Evolutionary conservation across 2,329 filamentous ascomycete genomes (phyloP).

Genomic region (Trichoderma guizhouense): DNA sequence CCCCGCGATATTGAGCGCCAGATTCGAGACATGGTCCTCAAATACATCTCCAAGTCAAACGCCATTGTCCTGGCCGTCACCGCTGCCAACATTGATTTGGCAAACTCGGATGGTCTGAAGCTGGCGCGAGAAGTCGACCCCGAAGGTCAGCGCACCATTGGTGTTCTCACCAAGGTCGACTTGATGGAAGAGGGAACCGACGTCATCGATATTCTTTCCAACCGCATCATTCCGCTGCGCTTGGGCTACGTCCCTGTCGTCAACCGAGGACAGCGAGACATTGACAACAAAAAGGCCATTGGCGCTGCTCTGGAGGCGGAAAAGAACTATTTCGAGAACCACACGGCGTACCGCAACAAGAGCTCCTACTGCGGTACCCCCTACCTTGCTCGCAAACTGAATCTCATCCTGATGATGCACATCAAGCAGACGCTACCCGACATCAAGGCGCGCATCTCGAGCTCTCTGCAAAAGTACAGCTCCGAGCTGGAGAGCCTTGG

Average conservation of each 20-base stretch:
- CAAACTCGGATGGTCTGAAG: conserved; percentile 97
- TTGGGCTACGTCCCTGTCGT: conserved; percentile 96
- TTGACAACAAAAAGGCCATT: conserved; percentile 97
- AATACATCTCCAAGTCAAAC: conserved; percentile 98
- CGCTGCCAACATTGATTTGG: conserved; percentile 94
- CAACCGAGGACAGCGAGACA: conserved; percentile 95
- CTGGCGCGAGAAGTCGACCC: conserved; percentile 95
- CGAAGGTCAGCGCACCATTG: conserved; percentile 95
- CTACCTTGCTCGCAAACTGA: conserved; percentile 93
- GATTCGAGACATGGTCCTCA: conserved; percentile 96
- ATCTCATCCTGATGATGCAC: conserved; percentile 99
- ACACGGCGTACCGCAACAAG: conserved; percentile 98
- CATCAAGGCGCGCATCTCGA: conserved; percentile 95
- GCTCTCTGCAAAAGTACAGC: conserved; percentile 87
- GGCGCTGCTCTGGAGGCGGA: conserved; percentile 87
- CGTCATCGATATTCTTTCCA: conserved; percentile 96
- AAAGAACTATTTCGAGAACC: conserved; percentile 96
- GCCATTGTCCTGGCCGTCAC: conserved; percentile 97
- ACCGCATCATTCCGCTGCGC: conserved; percentile 91
- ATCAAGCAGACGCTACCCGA: conserved; percentile 99
- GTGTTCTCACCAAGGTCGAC: conserved; percentile 97
- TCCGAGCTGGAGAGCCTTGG: conserved; percentile 78
- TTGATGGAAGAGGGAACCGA: conserved; percentile 98
- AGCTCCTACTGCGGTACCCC: conserved; percentile 97
- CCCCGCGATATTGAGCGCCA: conserved; percentile 95